phyloP scores from a whole-genome alignment of 306 rosid genomes.

The Vigna radiata region DNA sequence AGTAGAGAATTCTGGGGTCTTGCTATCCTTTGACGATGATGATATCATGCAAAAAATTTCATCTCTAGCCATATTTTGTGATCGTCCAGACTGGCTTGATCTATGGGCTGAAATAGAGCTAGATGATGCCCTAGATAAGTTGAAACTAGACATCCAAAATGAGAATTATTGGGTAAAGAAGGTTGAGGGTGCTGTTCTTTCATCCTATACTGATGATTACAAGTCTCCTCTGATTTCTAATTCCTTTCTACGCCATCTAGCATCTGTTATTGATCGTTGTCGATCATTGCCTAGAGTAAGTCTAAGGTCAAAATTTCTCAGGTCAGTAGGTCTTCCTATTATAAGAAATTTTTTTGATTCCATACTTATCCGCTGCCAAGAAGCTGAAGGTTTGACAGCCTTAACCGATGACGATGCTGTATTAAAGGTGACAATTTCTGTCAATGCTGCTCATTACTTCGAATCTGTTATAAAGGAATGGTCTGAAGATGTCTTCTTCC shows the following conservation, averaged over 20 bases:
- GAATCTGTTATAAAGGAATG: conserved; percentile 82
- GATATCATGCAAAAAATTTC: conserved; percentile 64
- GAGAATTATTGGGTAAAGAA: conserved; percentile 82
- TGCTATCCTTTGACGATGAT: conserved; percentile 70
- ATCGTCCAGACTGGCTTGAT: conserved; percentile 95
- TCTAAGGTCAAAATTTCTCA: conserved; percentile 81
- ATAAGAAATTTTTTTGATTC: conserved; percentile 61
- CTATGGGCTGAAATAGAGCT: conserved; percentile 92
- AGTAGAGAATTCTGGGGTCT: conserved; percentile 76
- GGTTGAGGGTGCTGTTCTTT: conserved; percentile 60
- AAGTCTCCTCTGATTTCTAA: conserved; percentile 79
- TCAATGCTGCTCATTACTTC: conserved; percentile 79
- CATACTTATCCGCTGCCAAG: conserved; percentile 85
- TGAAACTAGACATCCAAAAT: conserved; percentile 61
- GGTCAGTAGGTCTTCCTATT: conserved; percentile 68
- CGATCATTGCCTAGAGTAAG: conserved; percentile 68
- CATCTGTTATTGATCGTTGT: conserved; percentile 77
- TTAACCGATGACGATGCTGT: conserved; percentile 82
- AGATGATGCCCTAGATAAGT: conserved; percentile 69
- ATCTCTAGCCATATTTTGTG: conserved; percentile 81
- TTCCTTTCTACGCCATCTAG: conserved; percentile 63
- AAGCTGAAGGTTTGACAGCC: conserved; percentile 97
- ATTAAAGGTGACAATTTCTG: conserved; percentile 75
- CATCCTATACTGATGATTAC: conserved; percentile 65
- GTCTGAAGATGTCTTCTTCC: conserved; percentile 85